These are phyloP conservation scores for Hypomontagnella monticulosa DNA, from an alignment of 495 filamentous ascomycete genomes.

Conservation along the genomic window DNA sequence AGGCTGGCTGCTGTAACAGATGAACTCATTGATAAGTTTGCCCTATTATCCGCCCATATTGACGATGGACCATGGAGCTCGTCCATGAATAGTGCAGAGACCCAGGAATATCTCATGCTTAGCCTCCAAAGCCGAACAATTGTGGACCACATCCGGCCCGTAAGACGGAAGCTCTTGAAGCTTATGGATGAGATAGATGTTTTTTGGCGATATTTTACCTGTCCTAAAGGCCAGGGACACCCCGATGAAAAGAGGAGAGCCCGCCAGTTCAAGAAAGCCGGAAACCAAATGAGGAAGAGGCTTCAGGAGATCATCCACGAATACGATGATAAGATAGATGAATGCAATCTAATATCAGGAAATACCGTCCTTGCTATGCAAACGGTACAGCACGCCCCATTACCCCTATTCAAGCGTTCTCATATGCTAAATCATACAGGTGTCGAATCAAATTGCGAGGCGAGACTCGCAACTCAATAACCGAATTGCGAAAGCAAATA, in stretches of 20 bases:
- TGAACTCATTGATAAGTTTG: conserved; percentile 23
- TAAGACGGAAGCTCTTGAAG: conserved; percentile 28
- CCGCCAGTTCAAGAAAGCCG: conserved; percentile 19
- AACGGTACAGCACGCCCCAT: conserved; percentile 12
- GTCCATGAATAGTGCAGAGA: conserved; percentile 32
- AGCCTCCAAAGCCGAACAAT: conserved; percentile 23
- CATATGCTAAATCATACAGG: background rate
- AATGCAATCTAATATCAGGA: conserved; percentile 35
- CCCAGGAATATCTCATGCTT: conserved; percentile 27
- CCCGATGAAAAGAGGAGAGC: background rate
- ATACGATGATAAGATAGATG: conserved; percentile 37
- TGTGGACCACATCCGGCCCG: conserved; percentile 26
- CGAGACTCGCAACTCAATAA: conserved; percentile 30
- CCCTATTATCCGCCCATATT: conserved; percentile 14
- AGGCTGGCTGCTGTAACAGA: conserved; percentile 10
- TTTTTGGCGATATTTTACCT: conserved; percentile 12
- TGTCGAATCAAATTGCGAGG: conserved; percentile 37
- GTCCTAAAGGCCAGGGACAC: background rate
- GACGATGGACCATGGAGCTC: conserved; percentile 13
- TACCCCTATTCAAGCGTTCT: no score
- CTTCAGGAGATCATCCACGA: conserved; percentile 35
- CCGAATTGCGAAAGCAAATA: conserved; percentile 27
- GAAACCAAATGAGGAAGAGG: conserved; percentile 31
- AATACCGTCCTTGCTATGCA: conserved; percentile 38
- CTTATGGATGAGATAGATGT: conserved; percentile 25